phyloP scores from a whole-genome alignment of 108 stramenopile species.

The Skeletonema menzelii region DNA sequence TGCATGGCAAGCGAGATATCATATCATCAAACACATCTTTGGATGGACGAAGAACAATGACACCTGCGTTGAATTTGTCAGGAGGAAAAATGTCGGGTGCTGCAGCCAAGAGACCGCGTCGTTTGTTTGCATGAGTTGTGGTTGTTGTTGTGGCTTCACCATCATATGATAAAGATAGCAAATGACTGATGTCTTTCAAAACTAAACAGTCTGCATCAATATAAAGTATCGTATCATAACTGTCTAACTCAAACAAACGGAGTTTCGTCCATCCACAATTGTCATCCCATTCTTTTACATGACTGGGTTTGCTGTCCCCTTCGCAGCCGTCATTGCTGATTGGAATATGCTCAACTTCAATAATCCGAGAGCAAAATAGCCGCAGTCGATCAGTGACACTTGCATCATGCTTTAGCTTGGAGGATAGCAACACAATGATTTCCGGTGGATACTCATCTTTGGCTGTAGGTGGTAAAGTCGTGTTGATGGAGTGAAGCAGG shows the following conservation, averaged over 20 bases:
- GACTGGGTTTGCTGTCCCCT: constrained; percentile 8
- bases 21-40: constrained; percentile 50
- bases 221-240: constrained; percentile 78
- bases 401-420: constrained; percentile 30
- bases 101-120: constrained; percentile 74
- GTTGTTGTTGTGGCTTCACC: not conserved
- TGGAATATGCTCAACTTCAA: constrained; percentile 38
- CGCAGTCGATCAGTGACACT: constrained; percentile 12
- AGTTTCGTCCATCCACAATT: constrained; percentile 61
- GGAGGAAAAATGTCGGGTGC: constrained; percentile 88
- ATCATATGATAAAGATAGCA: constrained; percentile 48
- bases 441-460: constrained; percentile 43
- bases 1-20: constrained; percentile 25
- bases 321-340: constrained; percentile 16
- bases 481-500: constrained; percentile 68
- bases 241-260: constrained; percentile 56
- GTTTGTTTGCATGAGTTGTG: constrained; percentile 34
- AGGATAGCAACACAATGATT: constrained; percentile 61
- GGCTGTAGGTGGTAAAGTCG: constrained; percentile 9
- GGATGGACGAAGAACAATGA: constrained; percentile 83
- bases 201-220: constrained; percentile 85
- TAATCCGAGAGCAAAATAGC: constrained; percentile 46
- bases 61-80: constrained; percentile 88
- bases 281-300: constrained; percentile 41
- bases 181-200: constrained; percentile 53